These are phyloP conservation scores for Saccharomycopsis sp. DNA, from an alignment of 805 yeast genomes.

Conservation along the genomic window DNA sequence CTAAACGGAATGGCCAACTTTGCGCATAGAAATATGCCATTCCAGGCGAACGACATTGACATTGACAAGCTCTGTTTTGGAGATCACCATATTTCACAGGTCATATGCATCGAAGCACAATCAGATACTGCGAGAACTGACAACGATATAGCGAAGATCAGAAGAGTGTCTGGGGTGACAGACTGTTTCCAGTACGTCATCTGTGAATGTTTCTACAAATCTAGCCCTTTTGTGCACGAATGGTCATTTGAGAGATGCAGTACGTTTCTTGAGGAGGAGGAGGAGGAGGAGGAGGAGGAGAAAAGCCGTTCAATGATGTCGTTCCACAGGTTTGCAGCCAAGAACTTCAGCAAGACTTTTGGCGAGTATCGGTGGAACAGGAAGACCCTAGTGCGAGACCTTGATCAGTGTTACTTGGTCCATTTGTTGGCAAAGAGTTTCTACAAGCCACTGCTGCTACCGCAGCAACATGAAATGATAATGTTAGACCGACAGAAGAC, in stretches of 20 bases:
- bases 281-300: too few relatives aligned
- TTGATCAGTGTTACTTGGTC: slow-evolving; percentile 12
- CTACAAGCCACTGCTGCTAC: neutral
- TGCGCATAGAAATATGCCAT: slow-evolving; percentile 10
- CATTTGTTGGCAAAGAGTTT: slow-evolving; percentile 4
- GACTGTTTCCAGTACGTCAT: neutral
- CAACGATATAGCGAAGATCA: neutral
- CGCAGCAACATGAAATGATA: neutral
- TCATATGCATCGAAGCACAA: too few relatives aligned
- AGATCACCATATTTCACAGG: too few relatives aligned
- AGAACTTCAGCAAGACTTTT: neutral
- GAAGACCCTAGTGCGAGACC: slow-evolving; percentile 5
- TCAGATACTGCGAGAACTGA: too few relatives aligned
- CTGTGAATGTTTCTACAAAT: neutral
- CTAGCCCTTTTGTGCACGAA: neutral
- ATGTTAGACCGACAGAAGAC: slow-evolving; percentile 10
- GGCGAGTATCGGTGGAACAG: neutral
- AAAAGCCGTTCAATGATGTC: neutral
- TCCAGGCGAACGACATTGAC: too few relatives aligned
- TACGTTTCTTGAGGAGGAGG: too few relatives aligned
- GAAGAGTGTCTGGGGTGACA: slow-evolving; percentile 11
- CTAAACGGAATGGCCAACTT: slow-evolving; percentile 14
- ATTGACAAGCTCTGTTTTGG: too few relatives aligned
- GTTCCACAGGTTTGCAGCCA: neutral
- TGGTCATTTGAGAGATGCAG: slow-evolving; percentile 8